These are phyloP conservation scores for Scedosporium boydii DNA, from an alignment of 2,329 filamentous ascomycete genomes.

Conservation along the genomic window DNA sequence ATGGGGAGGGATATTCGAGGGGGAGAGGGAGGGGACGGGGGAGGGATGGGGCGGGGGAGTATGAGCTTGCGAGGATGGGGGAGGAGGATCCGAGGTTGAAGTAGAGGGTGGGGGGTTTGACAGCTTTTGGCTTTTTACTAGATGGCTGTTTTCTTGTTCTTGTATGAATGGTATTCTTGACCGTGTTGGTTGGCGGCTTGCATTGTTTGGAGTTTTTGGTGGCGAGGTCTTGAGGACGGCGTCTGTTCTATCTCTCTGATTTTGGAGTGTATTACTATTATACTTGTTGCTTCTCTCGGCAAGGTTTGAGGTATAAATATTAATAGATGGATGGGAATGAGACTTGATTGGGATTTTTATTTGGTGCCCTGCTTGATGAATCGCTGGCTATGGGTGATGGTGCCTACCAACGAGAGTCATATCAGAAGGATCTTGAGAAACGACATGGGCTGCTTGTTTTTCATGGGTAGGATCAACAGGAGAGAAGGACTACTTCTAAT, in stretches of 20 bases:
- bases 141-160: neutral
- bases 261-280: neutral
- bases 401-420: no score
- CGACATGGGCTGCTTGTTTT: no score
- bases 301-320: neutral
- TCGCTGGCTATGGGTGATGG: no score
- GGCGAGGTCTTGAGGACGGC: neutral
- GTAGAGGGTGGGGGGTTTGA: neutral
- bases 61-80: conserved; percentile 55
- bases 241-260: neutral
- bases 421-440: no score
- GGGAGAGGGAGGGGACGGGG: conserved; percentile 43
- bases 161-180: neutral
- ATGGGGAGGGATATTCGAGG: conserved; percentile 37
- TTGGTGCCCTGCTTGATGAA: no score
- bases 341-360: neutral
- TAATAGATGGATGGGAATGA: neutral
- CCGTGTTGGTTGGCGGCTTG: neutral
- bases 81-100: conserved; percentile 7
- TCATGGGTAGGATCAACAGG: no score
- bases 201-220: neutral
- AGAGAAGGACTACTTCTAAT: no score
- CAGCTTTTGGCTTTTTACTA: neutral
- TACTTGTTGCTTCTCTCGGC: neutral
- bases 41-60: conserved; percentile 47